Percentiles rank a stretch among this genome's conserved stretches.
Conservation (phyloP, 2,329 filamentous ascomycete species). For the Diplodia scrobiculata region DNA sequence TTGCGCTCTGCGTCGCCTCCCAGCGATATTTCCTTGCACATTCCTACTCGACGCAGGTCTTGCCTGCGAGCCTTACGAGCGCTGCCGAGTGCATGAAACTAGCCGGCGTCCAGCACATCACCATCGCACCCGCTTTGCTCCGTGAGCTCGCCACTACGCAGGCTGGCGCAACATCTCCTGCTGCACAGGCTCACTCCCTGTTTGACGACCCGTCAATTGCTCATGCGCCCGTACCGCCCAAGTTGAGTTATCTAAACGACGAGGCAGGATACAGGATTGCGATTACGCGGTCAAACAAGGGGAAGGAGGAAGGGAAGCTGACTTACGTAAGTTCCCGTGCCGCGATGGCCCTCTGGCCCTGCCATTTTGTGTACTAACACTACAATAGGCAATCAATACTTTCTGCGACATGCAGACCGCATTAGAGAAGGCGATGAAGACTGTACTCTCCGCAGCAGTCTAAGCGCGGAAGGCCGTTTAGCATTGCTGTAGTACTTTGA, state of each 20-base stretch:
- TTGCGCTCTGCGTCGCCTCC: slow-evolving; percentile 55
- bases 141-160: slow-evolving; percentile 35
- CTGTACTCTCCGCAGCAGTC: background rate
- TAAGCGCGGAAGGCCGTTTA: background rate
- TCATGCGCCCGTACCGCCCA: background rate
- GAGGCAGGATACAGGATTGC: slow-evolving; percentile 9
- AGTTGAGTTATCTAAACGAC: slow-evolving; percentile 7
- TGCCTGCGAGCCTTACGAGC: slow-evolving; percentile 61
- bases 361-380: background rate
- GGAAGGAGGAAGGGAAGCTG: slow-evolving; percentile 24
- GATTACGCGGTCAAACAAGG: slow-evolving; percentile 1
- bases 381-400: slow-evolving; percentile 58
- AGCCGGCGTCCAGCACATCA: slow-evolving; percentile 62
- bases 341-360: background rate
- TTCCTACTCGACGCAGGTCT: slow-evolving; percentile 52
- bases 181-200: slow-evolving; percentile 1
- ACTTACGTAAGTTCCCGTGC: background rate
- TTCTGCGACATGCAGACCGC: slow-evolving; percentile 60
- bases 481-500: background rate
- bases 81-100: slow-evolving; percentile 61
- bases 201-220: background rate
- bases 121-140: slow-evolving; percentile 60
- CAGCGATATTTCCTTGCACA: slow-evolving; percentile 56
- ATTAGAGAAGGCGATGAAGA: slow-evolving; percentile 46
- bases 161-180: background rate